These are phyloP conservation scores for Ophiobolus disseminans DNA, from an alignment of 2,329 filamentous ascomycete genomes.

Conservation along the genomic window DNA sequence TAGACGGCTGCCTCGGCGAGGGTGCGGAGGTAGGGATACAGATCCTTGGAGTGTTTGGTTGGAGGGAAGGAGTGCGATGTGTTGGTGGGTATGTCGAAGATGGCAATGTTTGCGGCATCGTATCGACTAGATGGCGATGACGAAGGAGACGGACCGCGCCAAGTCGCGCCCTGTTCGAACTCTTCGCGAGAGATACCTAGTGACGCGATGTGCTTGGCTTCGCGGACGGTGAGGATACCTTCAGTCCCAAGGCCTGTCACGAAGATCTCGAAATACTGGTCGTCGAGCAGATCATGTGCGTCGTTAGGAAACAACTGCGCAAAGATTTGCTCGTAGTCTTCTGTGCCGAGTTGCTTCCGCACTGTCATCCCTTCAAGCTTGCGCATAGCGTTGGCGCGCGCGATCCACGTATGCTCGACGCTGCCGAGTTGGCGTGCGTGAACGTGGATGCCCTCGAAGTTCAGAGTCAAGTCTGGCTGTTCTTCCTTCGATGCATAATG, in stretches of 20 bases:
- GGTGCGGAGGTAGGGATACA: slow-evolving; percentile 7
- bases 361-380: slow-evolving; percentile 6
- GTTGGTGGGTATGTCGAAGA: slow-evolving; percentile 14
- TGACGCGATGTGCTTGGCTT: not conserved
- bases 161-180: slow-evolving; percentile 7
- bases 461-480: slow-evolving; percentile 4
- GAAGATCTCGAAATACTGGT: slow-evolving; percentile 16
- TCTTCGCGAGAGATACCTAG: slow-evolving; percentile 9
- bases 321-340: slow-evolving; percentile 14
- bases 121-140: not conserved
- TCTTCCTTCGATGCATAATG: slow-evolving; percentile 1
- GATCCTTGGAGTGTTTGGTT: not conserved
- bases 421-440: slow-evolving; percentile 3
- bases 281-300: slow-evolving; percentile 2
- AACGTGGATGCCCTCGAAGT: slow-evolving; percentile 4
- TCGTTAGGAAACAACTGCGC: slow-evolving; percentile 14
- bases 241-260: slow-evolving; percentile 10
- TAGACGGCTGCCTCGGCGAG: slow-evolving; percentile 26
- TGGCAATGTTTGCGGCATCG: not conserved
- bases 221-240: slow-evolving; percentile 8
- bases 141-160: not conserved
- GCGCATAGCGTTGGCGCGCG: slow-evolving; percentile 10
- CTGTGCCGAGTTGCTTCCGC: slow-evolving; percentile 4
- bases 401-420: slow-evolving; percentile 15
- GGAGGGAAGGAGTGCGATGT: too few relatives aligned